A percentile compares a stretch with the other conserved stretches of the same genome.
phyloP scores from a whole-genome alignment of 2,329 filamentous ascomycete species.

The Cryphonectria japonica region DNA sequence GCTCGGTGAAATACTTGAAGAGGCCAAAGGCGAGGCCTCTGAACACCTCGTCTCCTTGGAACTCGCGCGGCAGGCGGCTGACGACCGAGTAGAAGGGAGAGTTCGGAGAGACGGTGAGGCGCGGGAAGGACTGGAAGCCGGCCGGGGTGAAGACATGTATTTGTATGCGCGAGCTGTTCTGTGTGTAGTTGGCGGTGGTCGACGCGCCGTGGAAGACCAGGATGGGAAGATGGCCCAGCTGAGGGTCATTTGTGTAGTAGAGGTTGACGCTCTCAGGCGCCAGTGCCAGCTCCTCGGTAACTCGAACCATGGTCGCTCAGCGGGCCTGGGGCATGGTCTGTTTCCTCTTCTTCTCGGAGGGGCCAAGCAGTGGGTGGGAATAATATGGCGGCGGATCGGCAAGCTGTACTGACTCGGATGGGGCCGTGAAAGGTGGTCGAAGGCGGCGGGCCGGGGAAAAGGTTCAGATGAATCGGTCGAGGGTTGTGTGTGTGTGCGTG shows the following conservation, averaged over 20 bases:
- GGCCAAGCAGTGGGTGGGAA: neutral
- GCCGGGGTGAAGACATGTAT: conserved; percentile 89
- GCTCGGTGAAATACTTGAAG: conserved; percentile 90
- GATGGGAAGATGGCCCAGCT: conserved; percentile 79
- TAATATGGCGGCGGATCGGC: neutral
- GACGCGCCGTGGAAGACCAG: conserved; percentile 92
- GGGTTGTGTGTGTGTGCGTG: conserved; percentile 2
- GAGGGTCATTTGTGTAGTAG: conserved; percentile 85
- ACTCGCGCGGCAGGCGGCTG: conserved; percentile 85
- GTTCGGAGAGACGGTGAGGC: conserved; percentile 90
- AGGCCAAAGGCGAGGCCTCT: conserved; percentile 90
- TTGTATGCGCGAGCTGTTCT: conserved; percentile 92
- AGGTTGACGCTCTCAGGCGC: conserved; percentile 81
- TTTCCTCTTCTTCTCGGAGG: conserved; percentile 27
- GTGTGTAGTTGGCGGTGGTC: conserved; percentile 82
- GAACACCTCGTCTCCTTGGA: conserved; percentile 93
- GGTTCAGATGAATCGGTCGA: conserved; percentile 5
- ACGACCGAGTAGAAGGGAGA: conserved; percentile 91
- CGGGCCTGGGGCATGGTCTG: conserved; percentile 45
- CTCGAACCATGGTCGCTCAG: conserved; percentile 74
- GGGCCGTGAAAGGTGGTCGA: conserved; percentile 17
- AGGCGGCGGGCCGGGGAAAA: conserved; percentile 1
- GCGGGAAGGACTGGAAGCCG: conserved; percentile 86
- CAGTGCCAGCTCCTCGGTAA: conserved; percentile 77
- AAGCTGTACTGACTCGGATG: conserved; percentile 6